A percentile compares a stretch with the other conserved stretches of the same genome.
phyloP scores from a whole-genome alignment of 129 eudicot genomes.

The Kitagawia praeruptora region DNA sequence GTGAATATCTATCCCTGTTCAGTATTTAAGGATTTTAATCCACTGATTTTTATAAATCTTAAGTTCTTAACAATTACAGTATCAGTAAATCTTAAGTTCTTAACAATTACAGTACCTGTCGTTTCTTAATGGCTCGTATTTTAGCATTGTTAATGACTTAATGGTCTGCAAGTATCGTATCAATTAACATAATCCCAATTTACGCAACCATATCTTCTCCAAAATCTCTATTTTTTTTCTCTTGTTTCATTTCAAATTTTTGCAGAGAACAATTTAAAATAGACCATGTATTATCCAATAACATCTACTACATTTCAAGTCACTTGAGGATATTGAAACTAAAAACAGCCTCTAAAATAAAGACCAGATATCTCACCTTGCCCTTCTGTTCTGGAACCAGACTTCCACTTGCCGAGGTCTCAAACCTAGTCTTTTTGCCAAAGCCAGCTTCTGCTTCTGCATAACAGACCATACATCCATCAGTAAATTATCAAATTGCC shows the following conservation, averaged over 20 bases:
- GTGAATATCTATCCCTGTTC: not conserved
- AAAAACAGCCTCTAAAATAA: slow-evolving; percentile 11
- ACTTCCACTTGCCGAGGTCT: slow-evolving; percentile 99
- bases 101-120: not conserved
- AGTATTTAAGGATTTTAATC: not conserved
- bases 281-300: not conserved
- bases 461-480: slow-evolving; percentile 9
- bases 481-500: not conserved
- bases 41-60: not conserved
- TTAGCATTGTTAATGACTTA: too few relatives aligned
- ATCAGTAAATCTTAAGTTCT: too few relatives aligned
- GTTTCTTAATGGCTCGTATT: not conserved
- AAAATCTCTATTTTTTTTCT: not conserved
- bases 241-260: not conserved
- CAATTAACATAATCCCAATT: not conserved
- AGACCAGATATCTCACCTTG: slow-evolving; percentile 50
- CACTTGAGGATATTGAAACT: not conserved
- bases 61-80: not conserved
- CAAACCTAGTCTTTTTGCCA: slow-evolving; percentile 65
- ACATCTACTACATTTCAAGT: not conserved
- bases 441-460: slow-evolving; percentile 83
- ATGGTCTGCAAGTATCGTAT: not conserved
- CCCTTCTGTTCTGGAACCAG: slow-evolving; percentile 96
- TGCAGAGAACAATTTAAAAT: not conserved
- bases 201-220: not conserved